Conservation (phyloP, 1,139 yeast genomes). For the Candida buenavistaensis region DNA sequence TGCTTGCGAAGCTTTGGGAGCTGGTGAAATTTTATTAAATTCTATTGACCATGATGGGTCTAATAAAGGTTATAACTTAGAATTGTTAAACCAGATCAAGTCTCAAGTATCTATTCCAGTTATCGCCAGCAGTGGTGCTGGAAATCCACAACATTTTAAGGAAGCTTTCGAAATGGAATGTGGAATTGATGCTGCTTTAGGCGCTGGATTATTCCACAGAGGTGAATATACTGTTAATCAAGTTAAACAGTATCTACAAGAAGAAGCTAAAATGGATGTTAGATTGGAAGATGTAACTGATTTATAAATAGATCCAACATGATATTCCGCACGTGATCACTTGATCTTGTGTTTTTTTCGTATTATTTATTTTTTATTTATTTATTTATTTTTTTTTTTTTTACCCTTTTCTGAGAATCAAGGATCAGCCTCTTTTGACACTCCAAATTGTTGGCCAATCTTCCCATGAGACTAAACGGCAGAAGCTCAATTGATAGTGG, state of each 20-base stretch:
- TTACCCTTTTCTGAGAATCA: too few relatives aligned
- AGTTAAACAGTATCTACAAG: slow-evolving; percentile 67
- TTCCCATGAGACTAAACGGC: not conserved
- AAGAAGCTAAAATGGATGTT: slow-evolving; percentile 94
- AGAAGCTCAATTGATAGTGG: slow-evolving; percentile 10
- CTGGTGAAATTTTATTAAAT: slow-evolving; percentile 89
- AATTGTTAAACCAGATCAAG: slow-evolving; percentile 76
- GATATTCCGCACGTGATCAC: too few relatives aligned
- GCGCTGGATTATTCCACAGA: slow-evolving; percentile 97
- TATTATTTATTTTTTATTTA: too few relatives aligned
- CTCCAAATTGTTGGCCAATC: too few relatives aligned
- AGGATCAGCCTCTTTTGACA: too few relatives aligned
- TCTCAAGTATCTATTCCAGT: slow-evolving; percentile 81
- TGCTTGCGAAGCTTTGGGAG: slow-evolving; percentile 93
- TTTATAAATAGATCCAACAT: too few relatives aligned
- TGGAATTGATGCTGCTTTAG: slow-evolving; percentile 91
- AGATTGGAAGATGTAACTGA: slow-evolving; percentile 82
- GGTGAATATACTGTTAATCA: slow-evolving; percentile 86
- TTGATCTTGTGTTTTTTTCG: too few relatives aligned
- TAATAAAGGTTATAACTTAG: slow-evolving; percentile 88
- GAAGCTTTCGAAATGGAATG: slow-evolving; percentile 78
- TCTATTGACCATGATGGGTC: slow-evolving; percentile 97
- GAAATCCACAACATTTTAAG: slow-evolving; percentile 83
- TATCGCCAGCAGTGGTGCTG: slow-evolving; percentile 97
- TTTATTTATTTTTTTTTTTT: too few relatives aligned